Evolutionary conservation across 108 stramenopile species (phyloP).

Genomic region (Discostella stelligeroides): DNA sequence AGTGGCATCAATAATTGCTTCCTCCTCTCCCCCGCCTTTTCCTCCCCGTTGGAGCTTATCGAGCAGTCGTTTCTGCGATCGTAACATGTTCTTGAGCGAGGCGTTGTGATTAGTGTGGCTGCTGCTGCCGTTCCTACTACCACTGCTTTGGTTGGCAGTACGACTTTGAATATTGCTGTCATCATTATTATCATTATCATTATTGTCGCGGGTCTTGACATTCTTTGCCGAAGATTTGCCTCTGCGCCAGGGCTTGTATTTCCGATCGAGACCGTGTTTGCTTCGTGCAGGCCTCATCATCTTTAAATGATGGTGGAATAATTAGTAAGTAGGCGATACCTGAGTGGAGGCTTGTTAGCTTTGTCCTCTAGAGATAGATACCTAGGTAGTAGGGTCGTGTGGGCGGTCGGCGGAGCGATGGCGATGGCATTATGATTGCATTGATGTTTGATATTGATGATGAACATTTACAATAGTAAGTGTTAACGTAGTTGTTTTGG

Average conservation of each 20-base stretch:
- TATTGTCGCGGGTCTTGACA: background rate
- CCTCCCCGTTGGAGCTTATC: conserved; percentile 41
- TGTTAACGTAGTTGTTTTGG: no score
- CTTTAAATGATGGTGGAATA: background rate
- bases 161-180: background rate
- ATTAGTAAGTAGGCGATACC: no score
- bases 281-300: conserved; percentile 3
- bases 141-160: background rate
- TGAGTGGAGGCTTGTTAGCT: no score
- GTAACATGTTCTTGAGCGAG: conserved; percentile 70
- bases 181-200: background rate
- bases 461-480: no score
- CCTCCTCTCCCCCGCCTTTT: conserved; percentile 18
- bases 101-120: conserved; percentile 42
- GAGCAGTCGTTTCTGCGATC: conserved; percentile 66
- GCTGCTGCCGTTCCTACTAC: background rate
- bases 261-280: conserved; percentile 66
- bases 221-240: conserved; percentile 55
- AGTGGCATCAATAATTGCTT: conserved; percentile 20
- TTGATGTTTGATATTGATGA: no score
- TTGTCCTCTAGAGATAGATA: no score
- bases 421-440: no score
- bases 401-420: no score
- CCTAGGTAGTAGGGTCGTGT: no score
- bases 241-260: conserved; percentile 81